Percentiles rank a stretch among this genome's conserved stretches.
Conservation (phyloP, 352 stramenopile genomes). For the Thalassiosira exigua region DNA sequence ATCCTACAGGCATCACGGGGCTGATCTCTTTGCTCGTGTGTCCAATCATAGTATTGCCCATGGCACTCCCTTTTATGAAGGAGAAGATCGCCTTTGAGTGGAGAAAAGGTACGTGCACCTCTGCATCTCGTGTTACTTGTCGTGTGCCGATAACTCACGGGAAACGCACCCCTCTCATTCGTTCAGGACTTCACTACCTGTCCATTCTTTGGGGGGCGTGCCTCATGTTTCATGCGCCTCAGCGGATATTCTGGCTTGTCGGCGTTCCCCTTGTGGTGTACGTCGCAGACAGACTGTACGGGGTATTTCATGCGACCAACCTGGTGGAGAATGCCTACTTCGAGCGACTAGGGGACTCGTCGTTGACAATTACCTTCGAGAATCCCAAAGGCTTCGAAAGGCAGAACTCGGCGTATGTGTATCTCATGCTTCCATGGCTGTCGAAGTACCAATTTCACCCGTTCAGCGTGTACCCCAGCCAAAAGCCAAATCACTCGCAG, state of each 20-base stretch:
- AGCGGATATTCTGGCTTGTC: constrained; percentile 58
- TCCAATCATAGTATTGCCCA: constrained; percentile 53
- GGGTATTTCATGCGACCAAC: constrained; percentile 36
- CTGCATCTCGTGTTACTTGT: background rate
- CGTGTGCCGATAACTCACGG: background rate
- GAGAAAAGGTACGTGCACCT: constrained; percentile 31
- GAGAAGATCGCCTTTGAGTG: constrained; percentile 51
- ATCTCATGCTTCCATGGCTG: constrained; percentile 59
- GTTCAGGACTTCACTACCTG: constrained; percentile 50
- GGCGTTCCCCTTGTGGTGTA: constrained; percentile 50
- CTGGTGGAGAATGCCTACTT: constrained; percentile 56
- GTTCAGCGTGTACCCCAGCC: constrained; percentile 53
- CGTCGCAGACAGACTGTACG: constrained; percentile 33
- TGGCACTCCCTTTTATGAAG: constrained; percentile 53
- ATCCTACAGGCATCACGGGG: constrained; percentile 52
- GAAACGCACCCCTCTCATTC: too few species aligned
- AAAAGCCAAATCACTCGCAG: constrained; percentile 43
- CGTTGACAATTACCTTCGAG: constrained; percentile 54
- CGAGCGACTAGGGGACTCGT: constrained; percentile 40
- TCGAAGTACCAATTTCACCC: constrained; percentile 59
- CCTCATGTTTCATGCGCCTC: constrained; percentile 52
- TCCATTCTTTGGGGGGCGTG: constrained; percentile 42
- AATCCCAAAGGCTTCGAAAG: constrained; percentile 53
- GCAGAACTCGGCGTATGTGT: constrained; percentile 50
- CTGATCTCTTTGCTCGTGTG: constrained; percentile 39